Conservation (phyloP, 2,329 filamentous ascomycete species). For the Xylariaceae sp. region DNA sequence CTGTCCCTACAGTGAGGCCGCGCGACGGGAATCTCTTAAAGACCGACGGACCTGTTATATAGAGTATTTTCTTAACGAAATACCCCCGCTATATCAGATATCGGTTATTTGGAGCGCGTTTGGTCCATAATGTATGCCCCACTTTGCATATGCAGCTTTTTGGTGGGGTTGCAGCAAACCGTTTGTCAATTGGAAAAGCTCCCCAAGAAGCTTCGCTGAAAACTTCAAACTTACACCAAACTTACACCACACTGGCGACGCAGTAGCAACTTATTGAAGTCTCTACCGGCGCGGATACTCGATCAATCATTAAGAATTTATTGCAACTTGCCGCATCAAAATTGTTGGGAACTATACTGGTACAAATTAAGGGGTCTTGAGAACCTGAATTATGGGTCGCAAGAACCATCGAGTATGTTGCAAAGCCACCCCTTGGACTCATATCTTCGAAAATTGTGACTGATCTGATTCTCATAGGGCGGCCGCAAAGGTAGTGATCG, state of each 20-base stretch:
- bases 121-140: slow-evolving; percentile 12
- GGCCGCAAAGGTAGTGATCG: slow-evolving; percentile 43
- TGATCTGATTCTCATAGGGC: slow-evolving; percentile 32
- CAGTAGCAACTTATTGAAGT: not conserved
- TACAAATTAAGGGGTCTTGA: not conserved
- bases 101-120: no score
- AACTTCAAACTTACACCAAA: slow-evolving; percentile 16
- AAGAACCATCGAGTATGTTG: slow-evolving; percentile 39
- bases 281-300: not conserved
- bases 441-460: not conserved
- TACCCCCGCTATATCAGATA: no score
- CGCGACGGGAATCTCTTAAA: no score
- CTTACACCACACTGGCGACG: not conserved
- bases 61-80: no score
- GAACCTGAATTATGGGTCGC: slow-evolving; percentile 35
- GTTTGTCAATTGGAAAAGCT: slow-evolving; percentile 21
- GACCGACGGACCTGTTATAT: no score
- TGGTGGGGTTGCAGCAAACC: slow-evolving; percentile 24
- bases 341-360: not conserved
- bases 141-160: slow-evolving; percentile 20
- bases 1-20: no score
- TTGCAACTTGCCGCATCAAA: no score
- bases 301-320: no score
- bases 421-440: not conserved
- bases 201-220: slow-evolving; percentile 16